Percentiles rank a stretch among this genome's conserved stretches.
These are phyloP conservation scores for Diaporthe amygdali DNA, from an alignment of 2,329 filamentous ascomycete species.

Conservation along the genomic window DNA sequence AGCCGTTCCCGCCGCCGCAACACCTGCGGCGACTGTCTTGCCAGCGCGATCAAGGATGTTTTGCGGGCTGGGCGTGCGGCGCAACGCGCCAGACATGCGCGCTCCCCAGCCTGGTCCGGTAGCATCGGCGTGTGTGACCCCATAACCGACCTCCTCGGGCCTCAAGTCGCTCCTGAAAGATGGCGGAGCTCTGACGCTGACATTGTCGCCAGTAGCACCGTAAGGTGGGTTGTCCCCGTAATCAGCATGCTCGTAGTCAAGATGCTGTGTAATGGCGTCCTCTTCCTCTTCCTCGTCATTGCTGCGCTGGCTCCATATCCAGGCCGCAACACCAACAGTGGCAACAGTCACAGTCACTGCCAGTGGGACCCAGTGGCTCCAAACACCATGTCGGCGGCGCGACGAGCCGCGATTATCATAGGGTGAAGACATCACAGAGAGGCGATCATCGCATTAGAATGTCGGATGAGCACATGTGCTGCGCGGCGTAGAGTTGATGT, in stretches of 20 bases:
- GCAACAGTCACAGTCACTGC: constrained; percentile 86
- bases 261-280: constrained; percentile 53
- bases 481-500: neutral
- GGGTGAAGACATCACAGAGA: constrained; percentile 58
- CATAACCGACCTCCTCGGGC: constrained; percentile 46
- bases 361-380: constrained; percentile 89
- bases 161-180: constrained; percentile 43
- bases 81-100: constrained; percentile 80
- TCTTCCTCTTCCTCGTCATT: constrained; percentile 68
- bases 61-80: constrained; percentile 84
- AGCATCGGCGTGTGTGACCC: constrained; percentile 42
- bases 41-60: constrained; percentile 86
- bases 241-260: constrained; percentile 55
- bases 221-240: constrained; percentile 58
- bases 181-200: constrained; percentile 42
- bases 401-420: constrained; percentile 67
- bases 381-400: constrained; percentile 65
- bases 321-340: constrained; percentile 83
- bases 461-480: neutral
- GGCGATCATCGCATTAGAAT: constrained; percentile 43
- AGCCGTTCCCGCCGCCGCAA: constrained; percentile 82
- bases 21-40: constrained; percentile 79
- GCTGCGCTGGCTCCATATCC: constrained; percentile 90
- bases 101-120: constrained; percentile 67
- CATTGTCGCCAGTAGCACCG: constrained; percentile 45